Base-by-base conservation (phyloP, 2,329 filamentous ascomycete species). In the Fusarium sterilihyphosum region DNA sequence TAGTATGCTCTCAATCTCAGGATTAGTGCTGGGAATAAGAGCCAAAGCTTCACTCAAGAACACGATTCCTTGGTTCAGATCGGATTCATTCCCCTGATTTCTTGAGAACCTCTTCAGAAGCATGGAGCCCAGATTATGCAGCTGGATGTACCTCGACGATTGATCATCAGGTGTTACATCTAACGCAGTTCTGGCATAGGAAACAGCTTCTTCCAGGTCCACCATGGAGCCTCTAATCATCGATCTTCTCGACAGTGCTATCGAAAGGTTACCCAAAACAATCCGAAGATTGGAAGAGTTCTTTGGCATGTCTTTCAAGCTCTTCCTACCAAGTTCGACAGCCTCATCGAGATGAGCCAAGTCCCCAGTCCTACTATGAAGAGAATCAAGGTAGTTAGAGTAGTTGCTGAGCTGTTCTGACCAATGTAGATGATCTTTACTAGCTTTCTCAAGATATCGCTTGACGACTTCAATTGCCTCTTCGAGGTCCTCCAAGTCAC, bases 401-500 rank as follows among this genome's bases (percentile, higher is more conserved):
- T 41, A 5, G 22, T 64, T 37, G 2, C 24, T 64, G 16, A 64
- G n/a, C 6, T 61, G 54, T n/a, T 24, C 7, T 14, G 43, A 14
- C 11, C 37, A 24, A 7, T 24, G 11, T 3, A 2, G 8, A 11
- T 64, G 29, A 0, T 50, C n/a, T 7, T 24, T 16, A 13, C 3
- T 24, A n/a, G n/a, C 14, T 6, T 41, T 31, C 1, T 37, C 29
- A 17, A 50, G 16, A 7, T n/a, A 37, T 3, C 3, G 2, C 16
- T 18, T 35, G 3, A 35, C 26, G 3, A 50, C 1, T 5, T 8
- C 1, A 5, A 61, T 61, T 4, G 61, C 24, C 6, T 61, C 44
- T 24, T 64, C 54, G 1, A 64, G 61, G 1, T 49, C 20, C 0
- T 6, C 2, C 8, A 12, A 1, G 0, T 22, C 17, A 5, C 61